Evolutionary conservation across 768 basidiomycete species (phyloP).

Genomic region (Termitomyces sp.): DNA sequence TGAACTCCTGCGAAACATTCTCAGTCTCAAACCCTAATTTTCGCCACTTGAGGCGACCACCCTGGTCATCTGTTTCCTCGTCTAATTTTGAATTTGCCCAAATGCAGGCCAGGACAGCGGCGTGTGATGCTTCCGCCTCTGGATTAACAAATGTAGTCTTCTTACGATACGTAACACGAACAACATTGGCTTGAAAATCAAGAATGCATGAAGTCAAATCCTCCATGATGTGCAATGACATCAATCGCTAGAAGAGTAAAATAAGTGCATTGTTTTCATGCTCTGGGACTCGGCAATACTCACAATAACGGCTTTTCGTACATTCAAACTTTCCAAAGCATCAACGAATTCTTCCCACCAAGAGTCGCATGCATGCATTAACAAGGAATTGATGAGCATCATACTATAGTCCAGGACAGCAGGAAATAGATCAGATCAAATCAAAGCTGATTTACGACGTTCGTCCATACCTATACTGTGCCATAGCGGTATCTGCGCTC

Average conservation of each 20-base stretch:
- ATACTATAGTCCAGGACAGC: conserved; percentile 47
- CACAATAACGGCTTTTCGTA: conserved; percentile 78
- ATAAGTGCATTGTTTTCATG: neutral
- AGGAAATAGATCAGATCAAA: neutral
- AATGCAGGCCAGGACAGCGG: conserved; percentile 52
- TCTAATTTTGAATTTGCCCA: conserved; percentile 59
- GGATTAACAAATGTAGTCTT: conserved; percentile 77
- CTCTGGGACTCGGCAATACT: conserved; percentile 21
- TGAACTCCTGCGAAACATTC: conserved; percentile 70
- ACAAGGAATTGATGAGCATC: conserved; percentile 84
- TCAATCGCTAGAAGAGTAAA: conserved; percentile 50
- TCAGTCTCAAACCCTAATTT: conserved; percentile 75
- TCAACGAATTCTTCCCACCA: conserved; percentile 77
- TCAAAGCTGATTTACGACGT: neutral
- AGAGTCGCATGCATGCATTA: conserved; percentile 71
- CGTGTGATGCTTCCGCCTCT: conserved; percentile 52
- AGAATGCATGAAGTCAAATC: conserved; percentile 80
- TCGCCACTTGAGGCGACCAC: conserved; percentile 60
- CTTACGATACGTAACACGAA: conserved; percentile 73
- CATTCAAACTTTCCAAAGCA: conserved; percentile 69
- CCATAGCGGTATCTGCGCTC: conserved; percentile 82
- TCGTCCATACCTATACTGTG: conserved; percentile 61
- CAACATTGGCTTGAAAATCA: conserved; percentile 83
- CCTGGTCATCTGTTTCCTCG: conserved; percentile 44
- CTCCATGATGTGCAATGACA: conserved; percentile 76